Conservation (phyloP, 2,329 filamentous ascomycete species). For the Zymoseptoria ardabiliae region DNA sequence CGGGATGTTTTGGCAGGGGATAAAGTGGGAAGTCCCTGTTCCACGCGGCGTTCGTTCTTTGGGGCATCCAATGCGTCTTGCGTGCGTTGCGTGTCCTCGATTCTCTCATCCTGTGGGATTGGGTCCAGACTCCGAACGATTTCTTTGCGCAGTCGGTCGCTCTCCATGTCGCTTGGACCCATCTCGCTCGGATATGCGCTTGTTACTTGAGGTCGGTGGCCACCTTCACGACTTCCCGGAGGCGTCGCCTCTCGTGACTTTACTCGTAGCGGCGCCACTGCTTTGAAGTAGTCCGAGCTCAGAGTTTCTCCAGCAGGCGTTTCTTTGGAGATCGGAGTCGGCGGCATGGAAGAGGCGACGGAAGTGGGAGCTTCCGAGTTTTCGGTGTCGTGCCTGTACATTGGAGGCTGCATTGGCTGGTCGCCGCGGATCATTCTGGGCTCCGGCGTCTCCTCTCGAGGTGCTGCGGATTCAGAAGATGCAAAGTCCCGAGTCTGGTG, state of each 20-base stretch:
- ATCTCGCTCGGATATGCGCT: slow-evolving; percentile 24
- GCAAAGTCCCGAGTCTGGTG: slow-evolving; percentile 30
- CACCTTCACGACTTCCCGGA: background rate
- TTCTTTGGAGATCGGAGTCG: slow-evolving; percentile 44
- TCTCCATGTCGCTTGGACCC: slow-evolving; percentile 54
- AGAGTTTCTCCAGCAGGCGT: slow-evolving; percentile 25
- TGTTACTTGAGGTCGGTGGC: background rate
- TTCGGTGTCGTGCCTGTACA: slow-evolving; percentile 15
- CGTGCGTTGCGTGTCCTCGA: slow-evolving; percentile 18
- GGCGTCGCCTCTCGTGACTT: slow-evolving; percentile 10
- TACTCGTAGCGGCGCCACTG: slow-evolving; percentile 15
- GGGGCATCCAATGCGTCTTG: slow-evolving; percentile 26
- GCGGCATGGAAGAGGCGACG: slow-evolving; percentile 25
- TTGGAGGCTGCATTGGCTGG: slow-evolving; percentile 8
- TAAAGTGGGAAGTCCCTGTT: slow-evolving; percentile 22
- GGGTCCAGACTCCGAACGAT: slow-evolving; percentile 64
- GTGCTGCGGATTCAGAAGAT: slow-evolving; percentile 16
- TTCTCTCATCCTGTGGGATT: slow-evolving; percentile 18
- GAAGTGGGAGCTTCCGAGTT: slow-evolving; percentile 15
- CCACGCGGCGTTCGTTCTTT: slow-evolving; percentile 16
- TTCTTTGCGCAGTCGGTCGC: slow-evolving; percentile 63
- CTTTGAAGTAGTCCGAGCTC: slow-evolving; percentile 15
- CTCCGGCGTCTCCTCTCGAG: slow-evolving; percentile 22
- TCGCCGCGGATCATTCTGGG: slow-evolving; percentile 16
- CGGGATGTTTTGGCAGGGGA: slow-evolving; percentile 15